Evolutionary conservation across 371 early-diverging fungal species (phyloP), one percentile per base, ranked within the genome.

Genomic region (Mortierella sp.): DNA sequence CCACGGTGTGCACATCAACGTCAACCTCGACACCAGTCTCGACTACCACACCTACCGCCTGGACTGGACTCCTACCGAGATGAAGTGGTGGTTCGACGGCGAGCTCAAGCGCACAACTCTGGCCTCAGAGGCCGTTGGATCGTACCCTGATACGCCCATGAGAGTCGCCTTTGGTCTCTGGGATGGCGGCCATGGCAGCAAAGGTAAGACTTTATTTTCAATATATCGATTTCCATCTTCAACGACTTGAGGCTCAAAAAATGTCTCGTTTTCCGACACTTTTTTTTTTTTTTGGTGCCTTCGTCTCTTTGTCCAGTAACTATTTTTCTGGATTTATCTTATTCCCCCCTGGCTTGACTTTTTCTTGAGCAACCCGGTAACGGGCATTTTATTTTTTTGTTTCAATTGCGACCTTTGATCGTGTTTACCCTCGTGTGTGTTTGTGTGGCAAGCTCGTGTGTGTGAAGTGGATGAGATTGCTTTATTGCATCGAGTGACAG

Each of bases 151-250:
- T 38, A 81, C 91, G 1, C 92, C 93, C 73, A 85, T 92, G 75
- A 87, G 89, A 74, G 87, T 94, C 72, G 91, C 92, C 79, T 89
- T 92, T 83, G 93, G 92, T 35, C 88, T 94, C 72, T 95, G 95
- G 95, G 94, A 95, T 78, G 95, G 93, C 63, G 93, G 94, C 60
- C 82, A 88, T 27, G 91, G 89, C 55, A 81, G 78, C 58, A 71
- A 81, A 80, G 94, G 95, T 75, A 93, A 93, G 27, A 71, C 88
- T 21, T 49, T 24, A 18, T 41, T 44, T 41, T 16, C 55, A 14
- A 8, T 65, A 21, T 29, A 65, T 65, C 38, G 21, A 24, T 38
- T 18, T 56, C 38, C 46, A 10, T n/a, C 46, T 11, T 1, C 5
- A 14, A 14, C 6, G 21, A 4, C 21, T 38, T 24, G 35, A 21